Percentiles rank a stretch among this genome's conserved stretches.
Evolutionary conservation across 176 grass and related monocot species (phyloP).

Genomic region (Calamus simplicifolius): DNA sequence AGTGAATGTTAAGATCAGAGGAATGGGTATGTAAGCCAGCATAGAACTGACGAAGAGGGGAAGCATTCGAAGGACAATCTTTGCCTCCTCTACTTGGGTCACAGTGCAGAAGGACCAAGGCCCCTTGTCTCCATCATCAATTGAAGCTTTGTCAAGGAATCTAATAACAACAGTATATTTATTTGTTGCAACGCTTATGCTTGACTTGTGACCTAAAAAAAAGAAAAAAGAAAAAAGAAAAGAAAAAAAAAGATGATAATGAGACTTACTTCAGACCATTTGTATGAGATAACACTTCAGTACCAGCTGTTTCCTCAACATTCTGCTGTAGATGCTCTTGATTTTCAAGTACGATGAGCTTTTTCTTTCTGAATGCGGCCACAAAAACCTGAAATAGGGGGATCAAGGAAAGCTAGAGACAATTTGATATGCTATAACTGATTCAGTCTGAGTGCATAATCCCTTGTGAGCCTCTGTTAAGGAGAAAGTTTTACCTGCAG

Average conservation of each 20-base stretch:
- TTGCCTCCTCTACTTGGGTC: slow-evolving; percentile 63
- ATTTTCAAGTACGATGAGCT: slow-evolving; percentile 28
- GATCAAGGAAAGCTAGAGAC: no score
- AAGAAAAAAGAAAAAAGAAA: no score
- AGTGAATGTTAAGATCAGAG: slow-evolving; percentile 47
- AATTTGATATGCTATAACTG: no score
- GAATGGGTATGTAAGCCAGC: slow-evolving; percentile 35
- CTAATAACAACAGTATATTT: slow-evolving; percentile 15
- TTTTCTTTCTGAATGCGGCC: slow-evolving; percentile 47
- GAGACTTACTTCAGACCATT: slow-evolving; percentile 42
- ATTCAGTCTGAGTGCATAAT: no score
- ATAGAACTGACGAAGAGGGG: slow-evolving; percentile 46
- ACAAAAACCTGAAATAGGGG: slow-evolving; percentile 41
- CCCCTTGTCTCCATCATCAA: slow-evolving; percentile 24
- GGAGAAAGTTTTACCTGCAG: slow-evolving; percentile 34
- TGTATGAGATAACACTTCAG: slow-evolving; percentile 36
- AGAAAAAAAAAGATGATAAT: neutral
- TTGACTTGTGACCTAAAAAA: no score
- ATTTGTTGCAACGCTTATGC: no score
- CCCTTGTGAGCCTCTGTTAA: no score
- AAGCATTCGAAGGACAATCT: slow-evolving; percentile 28
- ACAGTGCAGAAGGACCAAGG: slow-evolving; percentile 44
- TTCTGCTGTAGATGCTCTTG: slow-evolving; percentile 19
- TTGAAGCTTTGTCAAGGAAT: slow-evolving; percentile 62
- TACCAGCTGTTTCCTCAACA: neutral